These are phyloP conservation scores for Fermentozyma sake DNA, from an alignment of 1,139 yeast genomes.

Conservation along the genomic window DNA sequence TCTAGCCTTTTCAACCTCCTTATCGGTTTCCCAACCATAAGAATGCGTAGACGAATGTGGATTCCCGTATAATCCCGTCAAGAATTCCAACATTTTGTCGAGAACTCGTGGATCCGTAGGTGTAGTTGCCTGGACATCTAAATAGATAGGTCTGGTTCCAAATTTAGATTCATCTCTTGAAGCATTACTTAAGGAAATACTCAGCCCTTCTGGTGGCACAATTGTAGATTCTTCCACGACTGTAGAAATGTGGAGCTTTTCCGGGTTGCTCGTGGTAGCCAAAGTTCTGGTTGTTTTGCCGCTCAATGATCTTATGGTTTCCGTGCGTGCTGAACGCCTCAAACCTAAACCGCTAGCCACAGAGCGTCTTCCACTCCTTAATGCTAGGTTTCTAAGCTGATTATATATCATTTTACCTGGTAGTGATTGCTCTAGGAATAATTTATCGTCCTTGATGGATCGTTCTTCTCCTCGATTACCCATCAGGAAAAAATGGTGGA, in stretches of 20 bases:
- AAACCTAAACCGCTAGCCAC: no score
- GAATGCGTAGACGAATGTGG: constrained; percentile 97
- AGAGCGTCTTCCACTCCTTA: no score
- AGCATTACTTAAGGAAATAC: constrained; percentile 40
- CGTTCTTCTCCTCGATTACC: no score
- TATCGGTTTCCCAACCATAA: constrained; percentile 99
- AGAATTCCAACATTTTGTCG: constrained; percentile 88
- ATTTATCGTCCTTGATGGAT: no score
- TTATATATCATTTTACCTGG: no score
- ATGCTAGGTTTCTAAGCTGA: no score
- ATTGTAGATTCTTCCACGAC: constrained; percentile 15
- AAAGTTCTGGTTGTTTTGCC: constrained; percentile 3
- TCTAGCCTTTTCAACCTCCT: constrained; percentile 86
- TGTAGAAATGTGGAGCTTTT: constrained; percentile 18
- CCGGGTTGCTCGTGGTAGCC: constrained; percentile 14
- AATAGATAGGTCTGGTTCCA: constrained; percentile 83
- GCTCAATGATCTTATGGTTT: no score
- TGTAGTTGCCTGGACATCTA: constrained; percentile 97
- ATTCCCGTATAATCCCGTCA: constrained; percentile 92
- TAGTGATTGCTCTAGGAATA: no score
- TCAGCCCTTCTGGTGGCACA: constrained; percentile 37
- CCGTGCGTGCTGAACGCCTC: no score
- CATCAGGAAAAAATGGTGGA: no score
- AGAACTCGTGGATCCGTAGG: constrained; percentile 97
- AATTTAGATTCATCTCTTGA: constrained; percentile 39